Conservation (phyloP, 1,139 yeast genomes). For the Pneumocystis jirovecii region DNA sequence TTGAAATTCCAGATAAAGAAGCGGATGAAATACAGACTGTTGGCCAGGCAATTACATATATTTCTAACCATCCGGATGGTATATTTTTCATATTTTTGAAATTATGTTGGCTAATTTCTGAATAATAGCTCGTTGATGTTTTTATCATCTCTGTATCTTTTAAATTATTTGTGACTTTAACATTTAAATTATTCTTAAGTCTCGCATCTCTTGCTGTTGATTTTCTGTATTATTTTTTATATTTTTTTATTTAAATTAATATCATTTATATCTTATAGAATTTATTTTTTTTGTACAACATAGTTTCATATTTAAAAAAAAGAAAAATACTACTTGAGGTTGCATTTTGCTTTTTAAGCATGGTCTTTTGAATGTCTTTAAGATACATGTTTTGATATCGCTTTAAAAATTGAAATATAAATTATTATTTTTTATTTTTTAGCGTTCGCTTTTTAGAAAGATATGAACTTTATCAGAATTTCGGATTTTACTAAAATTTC, state of each 20-base stretch:
- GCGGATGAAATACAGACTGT: constrained; percentile 74
- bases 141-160: neutral
- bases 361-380: neutral
- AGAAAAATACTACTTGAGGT: neutral
- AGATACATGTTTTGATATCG: neutral
- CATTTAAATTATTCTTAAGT: neutral
- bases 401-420: neutral
- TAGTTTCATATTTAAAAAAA: no score
- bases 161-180: neutral
- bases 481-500: neutral
- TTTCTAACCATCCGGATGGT: constrained; percentile 55
- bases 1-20: constrained; percentile 72
- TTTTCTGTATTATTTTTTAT: neutral
- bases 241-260: no score
- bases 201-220: neutral
- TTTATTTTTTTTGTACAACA: no score
- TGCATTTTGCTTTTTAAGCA: neutral
- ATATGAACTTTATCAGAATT: neutral
- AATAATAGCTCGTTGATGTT: neutral
- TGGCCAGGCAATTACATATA: constrained; percentile 66
- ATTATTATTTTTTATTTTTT: neutral
- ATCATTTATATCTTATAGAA: no score
- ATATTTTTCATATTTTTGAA: neutral
- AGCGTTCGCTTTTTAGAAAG: neutral
- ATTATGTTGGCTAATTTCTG: neutral